Base-by-base conservation (phyloP, 2,329 filamentous ascomycete genomes). In the Thielaviopsis populi region DNA sequence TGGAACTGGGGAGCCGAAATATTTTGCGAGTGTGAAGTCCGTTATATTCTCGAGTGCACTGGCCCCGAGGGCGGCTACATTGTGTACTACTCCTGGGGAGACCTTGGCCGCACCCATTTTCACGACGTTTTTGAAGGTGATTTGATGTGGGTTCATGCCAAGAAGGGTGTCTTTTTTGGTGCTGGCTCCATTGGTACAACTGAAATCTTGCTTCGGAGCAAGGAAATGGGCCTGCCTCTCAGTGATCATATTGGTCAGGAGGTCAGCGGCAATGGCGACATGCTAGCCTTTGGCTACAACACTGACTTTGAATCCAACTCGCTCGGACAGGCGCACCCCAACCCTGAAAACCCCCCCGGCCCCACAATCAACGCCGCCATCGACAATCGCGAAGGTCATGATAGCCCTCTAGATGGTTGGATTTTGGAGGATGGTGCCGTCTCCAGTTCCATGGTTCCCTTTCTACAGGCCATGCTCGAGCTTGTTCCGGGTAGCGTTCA, bases 1-100 rank as follows among this genome's bases (percentile, higher is more conserved):
- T 87, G 84, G 84, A 85, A 86, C 69, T 85, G 83, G 83, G 85
- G 84, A 8, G 83, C 85, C 13, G 84, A 88, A 69, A 81, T 88
- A 72, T 88, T 88, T 67, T 88, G 85, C 71, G 79, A 84, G 68
- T 84, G 83, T 66, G 83, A 88, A 70, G 85, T 87, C 1, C 76
- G 81, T 54, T 81, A 86, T 69, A 75, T 88, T 61, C 78, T 81
- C 63, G 79, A 83, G 70, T 77, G 78, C 50, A 75, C 74, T 1
- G 70, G 71, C 0, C 72, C 73, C 3, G 77, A 78, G 15, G 84
- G 85, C 1, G 67, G 67, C 1, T 87, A 86, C 70, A 75, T 84
- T 22, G 74, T 87, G 33, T 85, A 80, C 72, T 87, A 84, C 69
- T 79, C 82, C 13, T 86, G 83, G 83, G 81, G 85, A 69, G 81